Evolutionary conservation across 2,329 filamentous ascomycete species (phyloP), one percentile per base, ranked within the genome.

Genomic region (Pyrenochaeta sp.): DNA sequence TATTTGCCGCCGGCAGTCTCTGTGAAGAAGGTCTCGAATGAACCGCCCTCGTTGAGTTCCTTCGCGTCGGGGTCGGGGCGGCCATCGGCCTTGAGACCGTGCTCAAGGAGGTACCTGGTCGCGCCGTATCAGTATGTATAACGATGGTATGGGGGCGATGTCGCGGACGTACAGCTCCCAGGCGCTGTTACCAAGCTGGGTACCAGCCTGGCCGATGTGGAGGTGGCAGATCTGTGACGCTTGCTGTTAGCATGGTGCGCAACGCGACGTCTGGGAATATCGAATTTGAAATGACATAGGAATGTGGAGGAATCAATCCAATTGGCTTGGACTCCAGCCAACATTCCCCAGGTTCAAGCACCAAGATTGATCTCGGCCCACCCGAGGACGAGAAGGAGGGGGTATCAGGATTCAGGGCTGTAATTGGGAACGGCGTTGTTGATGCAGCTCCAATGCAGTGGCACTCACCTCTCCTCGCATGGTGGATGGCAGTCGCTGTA

Each of bases 1-100:
- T 88, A 83, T 80, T 88, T 88, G 69, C 85, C 85, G 62, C 73
- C 79, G 76, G 80, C 85, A 47, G 85, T 87, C 78, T 88, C 85
- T 58, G 81, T 87, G 76, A 88, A 88, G 77, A 88, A 88, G 57
- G 85, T 88, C 75, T 87, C 84, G 72, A 78, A 87, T 32, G 84
- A 86, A 59, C 85, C 85, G 40, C 75, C 77, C 44, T 88, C 84
- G 58, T 76, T 78, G 44, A 81, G 52, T 34, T 86, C 83, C 71
- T 80, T 79, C 52, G 76, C 74, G 35, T 82, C 81, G 58, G 84
- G 81, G 68, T 86, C 81, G 41, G 81, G 80, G 46, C 81, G 81
- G 59, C 85, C 85, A 68, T 88, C 85, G 42, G 73, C 72, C 63
- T 81, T 81, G 58, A 88, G 81, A 61, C 85, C 85, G 67, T 88